Evolutionary conservation across 768 basidiomycete species (phyloP).

Genomic region (Sutorius australiensis): DNA sequence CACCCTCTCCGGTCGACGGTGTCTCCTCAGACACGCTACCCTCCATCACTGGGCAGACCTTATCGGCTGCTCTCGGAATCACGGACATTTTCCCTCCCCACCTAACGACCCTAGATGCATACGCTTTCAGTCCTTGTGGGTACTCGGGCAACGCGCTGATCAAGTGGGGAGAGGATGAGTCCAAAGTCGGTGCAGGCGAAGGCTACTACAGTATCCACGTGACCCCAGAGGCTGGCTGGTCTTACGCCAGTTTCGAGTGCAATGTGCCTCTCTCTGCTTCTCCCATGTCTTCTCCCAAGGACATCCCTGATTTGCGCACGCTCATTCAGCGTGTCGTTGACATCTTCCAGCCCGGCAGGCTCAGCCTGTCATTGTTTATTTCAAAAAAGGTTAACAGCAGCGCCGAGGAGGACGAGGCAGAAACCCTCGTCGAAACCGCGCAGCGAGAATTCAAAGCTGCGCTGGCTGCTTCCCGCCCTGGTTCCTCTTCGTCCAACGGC

Average conservation of each 20-base stretch:
- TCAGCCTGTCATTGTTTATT: conserved; percentile 89
- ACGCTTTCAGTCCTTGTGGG: conserved; percentile 92
- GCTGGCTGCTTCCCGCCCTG: conserved; percentile 35
- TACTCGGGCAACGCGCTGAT: conserved; percentile 92
- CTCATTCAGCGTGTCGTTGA: conserved; percentile 84
- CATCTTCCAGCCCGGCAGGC: conserved; percentile 87
- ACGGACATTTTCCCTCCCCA: conserved; percentile 74
- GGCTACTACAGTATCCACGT: conserved; percentile 99
- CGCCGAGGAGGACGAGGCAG: conserved; percentile 43
- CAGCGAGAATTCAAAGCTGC: conserved; percentile 74
- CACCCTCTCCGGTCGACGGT: conserved; percentile 47
- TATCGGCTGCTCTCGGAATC: conserved; percentile 77
- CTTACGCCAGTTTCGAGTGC: conserved; percentile 98
- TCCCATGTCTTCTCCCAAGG: conserved; percentile 26
- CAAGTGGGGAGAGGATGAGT: conserved; percentile 45
- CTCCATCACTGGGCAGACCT: conserved; percentile 27
- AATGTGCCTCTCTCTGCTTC: conserved; percentile 71
- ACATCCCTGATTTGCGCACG: conserved; percentile 71
- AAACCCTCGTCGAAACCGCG: conserved; percentile 62
- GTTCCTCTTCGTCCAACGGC: conserved; percentile 21
- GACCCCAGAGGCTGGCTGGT: conserved; percentile 97
- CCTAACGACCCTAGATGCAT: conserved; percentile 84
- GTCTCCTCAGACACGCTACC: conserved; percentile 38
- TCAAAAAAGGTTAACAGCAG: conserved; percentile 54
- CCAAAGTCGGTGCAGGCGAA: conserved; percentile 47